phyloP scores from a whole-genome alignment of 75 land plant genomes.

The Pinus albicaulis region DNA sequence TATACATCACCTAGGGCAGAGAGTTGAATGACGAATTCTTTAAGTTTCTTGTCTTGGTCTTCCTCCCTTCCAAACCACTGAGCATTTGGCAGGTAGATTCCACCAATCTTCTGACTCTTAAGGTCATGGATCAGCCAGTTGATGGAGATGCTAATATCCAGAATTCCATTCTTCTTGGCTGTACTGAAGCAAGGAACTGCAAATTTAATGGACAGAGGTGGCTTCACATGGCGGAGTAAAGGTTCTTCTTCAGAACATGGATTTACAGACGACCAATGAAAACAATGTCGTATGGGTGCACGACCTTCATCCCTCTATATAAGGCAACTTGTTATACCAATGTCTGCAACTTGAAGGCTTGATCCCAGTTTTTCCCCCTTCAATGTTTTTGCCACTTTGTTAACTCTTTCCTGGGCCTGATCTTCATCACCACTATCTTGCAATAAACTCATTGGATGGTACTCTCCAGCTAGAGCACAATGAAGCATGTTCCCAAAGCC shows the following conservation, averaged over 20 bases:
- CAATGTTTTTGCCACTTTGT: slow-evolving; percentile 81
- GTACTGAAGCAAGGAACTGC: slow-evolving; percentile 35
- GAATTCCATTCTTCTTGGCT: slow-evolving; percentile 29
- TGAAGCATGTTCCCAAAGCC: slow-evolving; percentile 76
- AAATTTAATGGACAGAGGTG: slow-evolving; percentile 25
- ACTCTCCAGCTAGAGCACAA: slow-evolving; percentile 87
- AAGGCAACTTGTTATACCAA: slow-evolving; percentile 20
- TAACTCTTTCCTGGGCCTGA: slow-evolving; percentile 89
- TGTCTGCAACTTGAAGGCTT: slow-evolving; percentile 63
- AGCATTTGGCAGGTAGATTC: slow-evolving; percentile 38
- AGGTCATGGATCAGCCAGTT: no score
- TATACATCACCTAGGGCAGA: no score
- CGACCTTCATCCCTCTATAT: no score
- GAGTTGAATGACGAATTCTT: slow-evolving; percentile 10
- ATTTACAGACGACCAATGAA: slow-evolving; percentile 80
- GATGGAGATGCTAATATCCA: slow-evolving; percentile 41
- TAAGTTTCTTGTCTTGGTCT: slow-evolving; percentile 39
- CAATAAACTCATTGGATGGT: slow-evolving; percentile 66
- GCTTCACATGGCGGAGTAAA: slow-evolving; percentile 67
- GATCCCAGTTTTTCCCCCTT: slow-evolving; percentile 57
- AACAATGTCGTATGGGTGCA: slow-evolving; percentile 45
- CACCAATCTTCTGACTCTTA: no score
- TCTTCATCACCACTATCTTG: slow-evolving; percentile 77
- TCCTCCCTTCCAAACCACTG: slow-evolving; percentile 58
- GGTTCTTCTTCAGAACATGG: slow-evolving; percentile 82